These are phyloP conservation scores for Starmerella apis DNA, from an alignment of 805 yeast species.

Conservation along the genomic window DNA sequence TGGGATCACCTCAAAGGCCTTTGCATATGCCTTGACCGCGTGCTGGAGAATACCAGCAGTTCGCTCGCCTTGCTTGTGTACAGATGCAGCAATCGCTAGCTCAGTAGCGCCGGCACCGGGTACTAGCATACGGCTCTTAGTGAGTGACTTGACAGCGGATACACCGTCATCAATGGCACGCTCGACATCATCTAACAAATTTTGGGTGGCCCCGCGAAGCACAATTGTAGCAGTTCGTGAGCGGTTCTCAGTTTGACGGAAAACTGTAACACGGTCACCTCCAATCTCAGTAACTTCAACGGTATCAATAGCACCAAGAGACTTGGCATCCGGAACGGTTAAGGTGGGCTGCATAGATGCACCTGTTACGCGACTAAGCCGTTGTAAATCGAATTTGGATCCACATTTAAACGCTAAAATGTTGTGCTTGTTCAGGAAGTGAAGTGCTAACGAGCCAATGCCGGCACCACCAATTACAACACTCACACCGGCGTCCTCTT, in stretches of 20 bases:
- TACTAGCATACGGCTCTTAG: slow-evolving; percentile 67
- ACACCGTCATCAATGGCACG: slow-evolving; percentile 97
- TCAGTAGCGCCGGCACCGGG: slow-evolving; percentile 98
- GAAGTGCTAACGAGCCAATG: slow-evolving; percentile 85
- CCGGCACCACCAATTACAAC: slow-evolving; percentile 93
- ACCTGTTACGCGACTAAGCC: slow-evolving; percentile 92
- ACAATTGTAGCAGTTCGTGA: slow-evolving; percentile 88
- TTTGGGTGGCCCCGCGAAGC: slow-evolving; percentile 92
- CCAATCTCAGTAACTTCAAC: slow-evolving; percentile 93
- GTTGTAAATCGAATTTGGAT: slow-evolving; percentile 85
- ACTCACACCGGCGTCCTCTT: slow-evolving; percentile 63
- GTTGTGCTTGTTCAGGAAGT: slow-evolving; percentile 77
- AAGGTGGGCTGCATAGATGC: slow-evolving; percentile 96
- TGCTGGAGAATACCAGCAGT: slow-evolving; percentile 89
- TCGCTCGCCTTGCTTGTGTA: slow-evolving; percentile 78
- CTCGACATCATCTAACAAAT: slow-evolving; percentile 85
- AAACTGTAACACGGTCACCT: slow-evolving; percentile 91
- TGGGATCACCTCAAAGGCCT: slow-evolving; percentile 90
- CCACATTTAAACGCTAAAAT: slow-evolving; percentile 82
- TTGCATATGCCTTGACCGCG: slow-evolving; percentile 88
- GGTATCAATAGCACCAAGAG: slow-evolving; percentile 75
- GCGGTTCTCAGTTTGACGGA: slow-evolving; percentile 56
- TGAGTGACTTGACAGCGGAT: slow-evolving; percentile 75
- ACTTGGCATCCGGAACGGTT: slow-evolving; percentile 69
- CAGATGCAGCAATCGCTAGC: slow-evolving; percentile 69